Evolutionary conservation across 441 rosid species (phyloP), one percentile per base, ranked within the genome.

Genomic region (Arabidopsis lyrata): DNA sequence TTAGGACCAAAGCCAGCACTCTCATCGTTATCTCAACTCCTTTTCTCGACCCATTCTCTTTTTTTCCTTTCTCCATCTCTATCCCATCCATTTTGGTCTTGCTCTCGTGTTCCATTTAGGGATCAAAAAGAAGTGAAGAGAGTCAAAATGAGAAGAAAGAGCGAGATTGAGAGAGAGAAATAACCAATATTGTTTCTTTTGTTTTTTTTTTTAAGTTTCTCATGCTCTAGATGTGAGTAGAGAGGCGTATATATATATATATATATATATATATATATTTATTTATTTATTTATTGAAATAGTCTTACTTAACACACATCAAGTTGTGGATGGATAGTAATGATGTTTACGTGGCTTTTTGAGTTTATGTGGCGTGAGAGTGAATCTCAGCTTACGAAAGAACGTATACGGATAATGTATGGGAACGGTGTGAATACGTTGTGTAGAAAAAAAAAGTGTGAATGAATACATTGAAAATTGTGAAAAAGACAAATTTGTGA

Each of bases 1-100:
- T 89, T 7, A 92, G 71, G 6, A 78, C 64, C 70, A 90, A 53
- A 18, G 84, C 93, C 74, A 83, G 18, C 14, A 80, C 74, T 82
- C 98, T 87, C 8, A 90, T 66, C 45, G 72, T 34, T 69, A 87
- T 50, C 12, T 82, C 84, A 5, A 69, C 8, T 48, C 75, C 60
- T 69, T 63, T 76, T 53, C 57, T 41, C 13, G 66, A 15, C 22
- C 63, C 81, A 31, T 5, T 14, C 9, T 42, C 31, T 27, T 59
- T 53, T 4, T 32, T 72, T 53, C 67, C 59, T 6, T 41, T 61
- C 32, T 74, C 70, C 32, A 69, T 57, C 61, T 83, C 84, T 14
- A 61, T 24, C 5, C 66, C 77, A 8, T 75, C 72, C 61, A 67
- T 41, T 15, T 42, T 69, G 45, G 48, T 59, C 61, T 77, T 31